Conservation (phyloP, 441 rosid genomes). For the Melianthus villosus region DNA sequence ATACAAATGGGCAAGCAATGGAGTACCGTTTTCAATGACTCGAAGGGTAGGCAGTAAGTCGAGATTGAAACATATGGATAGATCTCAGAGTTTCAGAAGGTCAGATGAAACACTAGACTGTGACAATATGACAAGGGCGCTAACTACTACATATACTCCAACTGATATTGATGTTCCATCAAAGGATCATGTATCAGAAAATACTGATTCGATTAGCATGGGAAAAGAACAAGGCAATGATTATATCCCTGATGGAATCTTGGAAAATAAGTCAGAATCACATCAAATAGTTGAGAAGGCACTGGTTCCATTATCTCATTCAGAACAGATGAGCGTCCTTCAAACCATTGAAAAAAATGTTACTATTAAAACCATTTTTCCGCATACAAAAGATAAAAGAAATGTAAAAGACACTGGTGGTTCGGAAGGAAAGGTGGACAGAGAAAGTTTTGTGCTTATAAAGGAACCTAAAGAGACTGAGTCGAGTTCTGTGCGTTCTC, state of each 20-base stretch:
- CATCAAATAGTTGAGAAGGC: constrained; percentile 10
- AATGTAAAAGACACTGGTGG: too few relatives aligned
- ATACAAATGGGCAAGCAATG: constrained; percentile 83
- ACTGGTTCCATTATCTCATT: constrained; percentile 1
- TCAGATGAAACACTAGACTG: constrained; percentile 13
- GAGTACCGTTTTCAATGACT: constrained; percentile 33
- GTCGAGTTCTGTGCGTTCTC: too few relatives aligned
- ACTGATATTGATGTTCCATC: constrained; percentile 8
- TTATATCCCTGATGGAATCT: constrained; percentile 4
- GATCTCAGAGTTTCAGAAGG: constrained; percentile 21
- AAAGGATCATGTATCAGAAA: constrained; percentile 6
- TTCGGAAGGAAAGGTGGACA: too few relatives aligned
- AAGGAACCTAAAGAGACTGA: too few relatives aligned
- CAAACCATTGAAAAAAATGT: constrained; percentile 12
- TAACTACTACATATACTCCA: constrained; percentile 6
- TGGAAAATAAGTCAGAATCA: constrained; percentile 9
- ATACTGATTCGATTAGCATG: constrained; percentile 8
- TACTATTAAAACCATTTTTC: constrained; percentile 1
- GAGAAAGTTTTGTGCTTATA: too few relatives aligned
- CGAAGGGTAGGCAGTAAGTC: constrained; percentile 25
- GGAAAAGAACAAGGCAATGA: constrained; percentile 10
- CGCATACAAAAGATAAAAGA: constrained; percentile 12
- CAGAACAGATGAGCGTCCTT: constrained; percentile 4
- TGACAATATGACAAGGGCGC: constrained; percentile 13
- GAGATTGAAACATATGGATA: constrained; percentile 25